These are phyloP conservation scores for Hanseniaspora lindneri DNA, from an alignment of 805 yeast species.

Conservation along the genomic window DNA sequence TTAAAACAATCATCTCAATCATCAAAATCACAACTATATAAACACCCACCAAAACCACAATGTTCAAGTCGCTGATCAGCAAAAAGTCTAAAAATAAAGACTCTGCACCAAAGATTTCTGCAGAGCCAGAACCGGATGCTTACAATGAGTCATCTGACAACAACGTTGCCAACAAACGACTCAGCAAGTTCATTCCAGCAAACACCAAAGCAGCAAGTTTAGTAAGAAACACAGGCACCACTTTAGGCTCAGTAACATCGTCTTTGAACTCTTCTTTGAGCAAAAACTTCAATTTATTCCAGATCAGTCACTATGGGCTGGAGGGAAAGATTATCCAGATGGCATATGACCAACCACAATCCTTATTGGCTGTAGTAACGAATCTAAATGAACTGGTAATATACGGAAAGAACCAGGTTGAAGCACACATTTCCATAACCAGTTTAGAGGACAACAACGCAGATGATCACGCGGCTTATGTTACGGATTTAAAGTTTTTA, in stretches of 20 bases:
- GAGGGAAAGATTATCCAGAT: slow-evolving; percentile 52
- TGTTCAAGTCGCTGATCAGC: slow-evolving; percentile 11
- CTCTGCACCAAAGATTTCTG: background rate
- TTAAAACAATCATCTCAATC: background rate
- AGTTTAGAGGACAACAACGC: slow-evolving; percentile 27
- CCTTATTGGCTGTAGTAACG: slow-evolving; percentile 72
- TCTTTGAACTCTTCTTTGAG: slow-evolving; percentile 12
- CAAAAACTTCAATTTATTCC: slow-evolving; percentile 28
- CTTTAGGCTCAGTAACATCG: slow-evolving; percentile 4
- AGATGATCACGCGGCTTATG: slow-evolving; percentile 25
- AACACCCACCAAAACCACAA: background rate
- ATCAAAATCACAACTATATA: background rate
- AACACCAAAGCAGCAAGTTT: background rate
- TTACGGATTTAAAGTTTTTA: slow-evolving; percentile 51
- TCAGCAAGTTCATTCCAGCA: background rate
- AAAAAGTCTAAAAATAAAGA: slow-evolving; percentile 3
- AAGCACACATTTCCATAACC: slow-evolving; percentile 47
- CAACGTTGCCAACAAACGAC: background rate
- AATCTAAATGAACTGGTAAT: slow-evolving; percentile 58
- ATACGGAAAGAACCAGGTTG: slow-evolving; percentile 74
- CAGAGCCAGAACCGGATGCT: no score
- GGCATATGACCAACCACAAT: slow-evolving; percentile 82
- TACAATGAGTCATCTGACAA: background rate
- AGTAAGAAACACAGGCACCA: background rate
- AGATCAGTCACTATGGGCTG: slow-evolving; percentile 41